These are phyloP conservation scores for Hymenoscyphus infarciens DNA, from an alignment of 2,329 filamentous ascomycete species.

Conservation along the genomic window DNA sequence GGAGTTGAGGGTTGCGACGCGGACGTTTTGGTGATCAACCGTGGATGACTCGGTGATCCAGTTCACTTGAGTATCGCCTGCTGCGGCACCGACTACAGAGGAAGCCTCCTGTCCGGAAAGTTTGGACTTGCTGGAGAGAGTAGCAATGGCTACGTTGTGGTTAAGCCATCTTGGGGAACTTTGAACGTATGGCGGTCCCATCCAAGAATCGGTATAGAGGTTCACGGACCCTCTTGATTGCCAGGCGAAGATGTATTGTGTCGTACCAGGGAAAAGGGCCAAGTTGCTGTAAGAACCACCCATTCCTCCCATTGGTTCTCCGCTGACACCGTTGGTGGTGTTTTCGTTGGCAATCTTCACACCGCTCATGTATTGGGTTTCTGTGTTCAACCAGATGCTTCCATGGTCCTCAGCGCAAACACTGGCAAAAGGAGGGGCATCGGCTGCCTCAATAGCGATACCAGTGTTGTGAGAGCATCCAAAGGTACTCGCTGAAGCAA, in stretches of 20 bases:
- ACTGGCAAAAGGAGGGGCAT: conserved; percentile 54
- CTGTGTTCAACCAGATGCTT: conserved; percentile 61
- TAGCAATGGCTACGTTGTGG: conserved; percentile 56
- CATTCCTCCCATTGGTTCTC: conserved; percentile 59
- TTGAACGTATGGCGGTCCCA: conserved; percentile 53
- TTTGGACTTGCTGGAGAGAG: conserved; percentile 56
- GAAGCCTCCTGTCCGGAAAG: conserved; percentile 51
- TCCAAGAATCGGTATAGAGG: conserved; percentile 53
- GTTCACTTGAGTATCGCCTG: conserved; percentile 56
- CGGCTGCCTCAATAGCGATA: conserved; percentile 59
- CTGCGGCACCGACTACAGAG: conserved; percentile 48
- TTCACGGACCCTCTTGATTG: conserved; percentile 56
- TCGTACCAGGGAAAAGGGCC: conserved; percentile 48
- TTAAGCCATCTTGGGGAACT: conserved; percentile 37
- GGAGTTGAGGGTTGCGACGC: conserved; percentile 52
- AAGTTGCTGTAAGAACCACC: conserved; percentile 58
- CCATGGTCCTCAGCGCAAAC: conserved; percentile 61
- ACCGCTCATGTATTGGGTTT: conserved; percentile 54
- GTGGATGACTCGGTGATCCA: conserved; percentile 51
- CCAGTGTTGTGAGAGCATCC: conserved; percentile 64
- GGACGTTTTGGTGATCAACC: conserved; percentile 55
- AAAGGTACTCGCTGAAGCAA: conserved; percentile 52
- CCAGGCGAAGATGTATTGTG: conserved; percentile 59
- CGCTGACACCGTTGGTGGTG: conserved; percentile 54
- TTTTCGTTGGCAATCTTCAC: conserved; percentile 62